Base-by-base conservation (phyloP, 2,329 filamentous ascomycete species). In the Claviceps sp. region DNA sequence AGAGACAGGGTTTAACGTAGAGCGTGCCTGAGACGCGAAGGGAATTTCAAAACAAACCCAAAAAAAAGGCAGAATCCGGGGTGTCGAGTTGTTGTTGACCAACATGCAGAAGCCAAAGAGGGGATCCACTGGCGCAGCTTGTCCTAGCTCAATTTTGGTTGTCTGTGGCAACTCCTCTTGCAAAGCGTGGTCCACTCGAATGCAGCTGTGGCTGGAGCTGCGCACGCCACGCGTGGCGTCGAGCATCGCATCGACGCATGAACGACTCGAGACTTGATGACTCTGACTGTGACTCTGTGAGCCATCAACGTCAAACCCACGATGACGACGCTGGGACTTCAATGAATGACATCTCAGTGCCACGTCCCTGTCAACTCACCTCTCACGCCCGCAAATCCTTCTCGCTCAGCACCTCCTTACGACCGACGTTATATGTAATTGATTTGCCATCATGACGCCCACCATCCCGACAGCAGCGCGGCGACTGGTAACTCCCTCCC, bases 121-220 rank as follows among this genome's bases (percentile, higher is more conserved):
- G n/a, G 48, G 49, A 43, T 57, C 54, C 60, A 61, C 63, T 65
- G 65, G 64, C 63, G 64, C 62, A 65, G 61, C 43, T 57, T 61
- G 62, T 58, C n/a, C n/a, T 61, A 63, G 62, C 57, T 58, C 57
- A 57, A 65, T 66, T 11, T 20, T 43, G 41, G 41, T 43, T 67
- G 63, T 69, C 66, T 67, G 67, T 69, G 66, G 67, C 67, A 69
- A 69, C 66, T 59, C 30, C 14, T 36, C 6, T 3, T 30, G 37
- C 22, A 8, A 8, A 30, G n/a, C 38, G 20, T 7, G 9, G 9
- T 8, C 26, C 30, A 34, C 30, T 34, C 9, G 30, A 11, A 34
- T 34, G 13, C 13, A 48, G 1, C 36, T 46, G 52, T 44, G 52
- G 52, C 52, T 48, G 45, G 5, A 40, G 41, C 42, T 22, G 7